phyloP scores from a whole-genome alignment of 202 grass and related monocot genomes.

The Schoenoplectus triqueter region DNA sequence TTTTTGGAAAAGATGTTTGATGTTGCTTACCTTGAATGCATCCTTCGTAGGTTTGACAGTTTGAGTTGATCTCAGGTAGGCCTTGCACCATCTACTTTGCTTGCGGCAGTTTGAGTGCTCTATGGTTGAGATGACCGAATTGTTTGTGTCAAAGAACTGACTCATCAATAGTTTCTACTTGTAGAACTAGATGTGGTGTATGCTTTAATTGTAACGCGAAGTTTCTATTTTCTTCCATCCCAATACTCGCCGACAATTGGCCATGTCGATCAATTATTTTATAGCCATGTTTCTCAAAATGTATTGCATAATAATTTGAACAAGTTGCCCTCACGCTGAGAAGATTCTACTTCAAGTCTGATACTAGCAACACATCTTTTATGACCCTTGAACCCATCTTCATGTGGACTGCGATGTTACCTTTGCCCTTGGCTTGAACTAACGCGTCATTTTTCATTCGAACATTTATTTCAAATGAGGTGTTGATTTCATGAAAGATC shows the following conservation, averaged over 20 bases:
- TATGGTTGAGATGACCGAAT: conserved; percentile 32
- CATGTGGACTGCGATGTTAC: neutral
- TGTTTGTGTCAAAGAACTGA: conserved; percentile 32
- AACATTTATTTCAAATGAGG: too few species aligned
- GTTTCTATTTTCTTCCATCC: conserved; percentile 30
- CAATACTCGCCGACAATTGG: neutral
- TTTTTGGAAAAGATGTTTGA: conserved; percentile 3
- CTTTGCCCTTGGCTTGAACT: neutral
- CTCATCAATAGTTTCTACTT: neutral
- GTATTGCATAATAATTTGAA: neutral
- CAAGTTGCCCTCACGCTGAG: conserved; percentile 1
- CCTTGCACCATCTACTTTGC: conserved; percentile 16
- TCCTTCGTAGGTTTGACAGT: conserved; percentile 25
- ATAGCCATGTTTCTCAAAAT: conserved; percentile 34
- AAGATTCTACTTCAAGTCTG: conserved; percentile 21
- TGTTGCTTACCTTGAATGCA: conserved; percentile 30
- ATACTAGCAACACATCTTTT: neutral
- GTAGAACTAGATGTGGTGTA: conserved; percentile 1
- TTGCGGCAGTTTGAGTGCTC: neutral
- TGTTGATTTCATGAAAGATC: too few species aligned
- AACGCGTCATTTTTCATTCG: neutral
- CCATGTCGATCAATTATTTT: conserved; percentile 8
- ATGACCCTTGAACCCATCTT: neutral
- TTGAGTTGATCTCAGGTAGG: conserved; percentile 1
- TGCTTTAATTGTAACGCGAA: conserved; percentile 8